Percentiles rank a stretch among this genome's conserved stretches.
Conservation (phyloP, 495 filamentous ascomycete genomes). For the Annulohypoxylon moriforme region DNA sequence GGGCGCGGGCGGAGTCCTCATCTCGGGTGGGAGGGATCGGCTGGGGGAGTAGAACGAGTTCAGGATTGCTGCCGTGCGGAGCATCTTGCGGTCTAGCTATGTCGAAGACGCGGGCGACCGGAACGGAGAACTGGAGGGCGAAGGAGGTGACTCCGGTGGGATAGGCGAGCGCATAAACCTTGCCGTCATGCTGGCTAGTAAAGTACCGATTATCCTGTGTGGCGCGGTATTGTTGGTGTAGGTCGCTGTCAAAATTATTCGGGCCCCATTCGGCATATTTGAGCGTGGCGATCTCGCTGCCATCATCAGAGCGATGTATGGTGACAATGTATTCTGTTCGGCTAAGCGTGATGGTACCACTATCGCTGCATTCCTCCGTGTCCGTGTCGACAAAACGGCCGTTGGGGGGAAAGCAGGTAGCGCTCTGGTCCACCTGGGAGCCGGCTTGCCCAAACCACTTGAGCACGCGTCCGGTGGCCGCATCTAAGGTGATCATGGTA, state of each 20-base stretch:
- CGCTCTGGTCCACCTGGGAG: slow-evolving; percentile 58
- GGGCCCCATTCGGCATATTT: slow-evolving; percentile 96
- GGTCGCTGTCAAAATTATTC: slow-evolving; percentile 90
- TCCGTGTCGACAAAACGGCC: slow-evolving; percentile 67
- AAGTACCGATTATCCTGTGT: slow-evolving; percentile 92
- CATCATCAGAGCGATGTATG: slow-evolving; percentile 80
- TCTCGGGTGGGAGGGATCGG: slow-evolving; percentile 73
- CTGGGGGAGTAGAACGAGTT: slow-evolving; percentile 85
- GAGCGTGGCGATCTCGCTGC: slow-evolving; percentile 84
- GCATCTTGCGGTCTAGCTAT: slow-evolving; percentile 76
- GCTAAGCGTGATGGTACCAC: slow-evolving; percentile 79
- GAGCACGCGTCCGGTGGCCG: slow-evolving; percentile 78
- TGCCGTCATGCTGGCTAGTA: slow-evolving; percentile 87
- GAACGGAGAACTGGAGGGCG: slow-evolving; percentile 76
- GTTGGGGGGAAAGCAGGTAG: slow-evolving; percentile 69
- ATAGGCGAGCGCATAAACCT: slow-evolving; percentile 70
- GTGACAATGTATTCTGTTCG: slow-evolving; percentile 87
- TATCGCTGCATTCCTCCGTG: slow-evolving; percentile 75
- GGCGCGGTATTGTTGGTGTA: slow-evolving; percentile 79
- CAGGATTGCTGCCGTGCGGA: slow-evolving; percentile 66
- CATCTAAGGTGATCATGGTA: slow-evolving; percentile 87
- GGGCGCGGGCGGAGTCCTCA: slow-evolving; percentile 66
- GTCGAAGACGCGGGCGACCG: slow-evolving; percentile 92
- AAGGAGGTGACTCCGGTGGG: slow-evolving; percentile 49
- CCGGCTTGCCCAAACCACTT: slow-evolving; percentile 62